These are phyloP conservation scores for Epichloe gansuensis DNA, from an alignment of 2,329 filamentous ascomycete species.

Conservation along the genomic window DNA sequence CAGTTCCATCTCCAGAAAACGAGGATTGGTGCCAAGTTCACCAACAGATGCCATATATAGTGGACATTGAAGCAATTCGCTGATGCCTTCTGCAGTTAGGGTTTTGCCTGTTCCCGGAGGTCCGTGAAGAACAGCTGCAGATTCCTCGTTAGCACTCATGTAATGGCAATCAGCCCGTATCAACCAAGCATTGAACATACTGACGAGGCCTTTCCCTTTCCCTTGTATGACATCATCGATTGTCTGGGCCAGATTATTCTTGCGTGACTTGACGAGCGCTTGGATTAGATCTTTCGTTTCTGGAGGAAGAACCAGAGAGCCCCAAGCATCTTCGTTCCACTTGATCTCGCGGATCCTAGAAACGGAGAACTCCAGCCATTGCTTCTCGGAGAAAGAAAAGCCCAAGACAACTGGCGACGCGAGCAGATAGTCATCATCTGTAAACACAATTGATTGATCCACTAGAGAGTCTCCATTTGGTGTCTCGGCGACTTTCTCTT, in stretches of 20 bases:
- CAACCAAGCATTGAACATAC: conserved; percentile 21
- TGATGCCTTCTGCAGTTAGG: conserved; percentile 75
- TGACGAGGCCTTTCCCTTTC: conserved; percentile 75
- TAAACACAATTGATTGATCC: conserved; percentile 41
- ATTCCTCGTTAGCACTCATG: neutral
- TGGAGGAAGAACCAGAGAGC: conserved; percentile 60
- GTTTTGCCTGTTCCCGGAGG: conserved; percentile 84
- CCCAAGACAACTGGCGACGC: conserved; percentile 76
- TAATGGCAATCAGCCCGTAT: neutral
- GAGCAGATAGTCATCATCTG: conserved; percentile 72
- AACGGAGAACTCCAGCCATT: conserved; percentile 81
- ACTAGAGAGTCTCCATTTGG: conserved; percentile 8
- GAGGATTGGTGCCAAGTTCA: conserved; percentile 68
- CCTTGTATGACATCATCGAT: conserved; percentile 76
- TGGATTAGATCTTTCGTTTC: conserved; percentile 53
- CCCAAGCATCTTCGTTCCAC: conserved; percentile 76
- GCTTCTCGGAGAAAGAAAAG: conserved; percentile 77
- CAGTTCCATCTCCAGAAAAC: conserved; percentile 61
- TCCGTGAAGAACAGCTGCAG: conserved; percentile 58
- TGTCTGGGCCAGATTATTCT: conserved; percentile 66
- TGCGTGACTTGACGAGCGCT: conserved; percentile 74
- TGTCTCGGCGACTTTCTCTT: conserved; percentile 3
- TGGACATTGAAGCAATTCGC: conserved; percentile 68
- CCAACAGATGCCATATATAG: conserved; percentile 75
- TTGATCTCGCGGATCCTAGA: conserved; percentile 67